A percentile compares a stretch with the other conserved stretches of the same genome.
These are phyloP conservation scores for Kwoniella mangroviensis DNA, from an alignment of 768 basidiomycete species.

Conservation along the genomic window DNA sequence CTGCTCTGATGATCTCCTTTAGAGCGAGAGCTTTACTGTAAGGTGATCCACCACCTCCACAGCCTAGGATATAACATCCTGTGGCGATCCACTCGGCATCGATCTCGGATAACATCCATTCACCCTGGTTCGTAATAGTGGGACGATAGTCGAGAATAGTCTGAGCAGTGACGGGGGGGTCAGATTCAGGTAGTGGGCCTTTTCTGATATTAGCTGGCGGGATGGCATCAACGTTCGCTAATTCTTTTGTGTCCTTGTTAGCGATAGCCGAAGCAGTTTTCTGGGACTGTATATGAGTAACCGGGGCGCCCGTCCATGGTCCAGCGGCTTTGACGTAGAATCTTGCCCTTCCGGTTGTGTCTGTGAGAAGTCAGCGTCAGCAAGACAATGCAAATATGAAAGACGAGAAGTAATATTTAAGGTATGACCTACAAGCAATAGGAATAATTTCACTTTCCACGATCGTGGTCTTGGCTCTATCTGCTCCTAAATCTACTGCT, in stretches of 20 bases:
- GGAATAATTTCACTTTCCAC: constrained; percentile 67
- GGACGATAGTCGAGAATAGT: constrained; percentile 60
- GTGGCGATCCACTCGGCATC: constrained; percentile 67
- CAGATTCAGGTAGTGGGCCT: constrained; percentile 6
- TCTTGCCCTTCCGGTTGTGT: constrained; percentile 52
- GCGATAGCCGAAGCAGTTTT: background rate
- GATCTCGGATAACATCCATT: constrained; percentile 62
- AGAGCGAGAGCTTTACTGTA: constrained; percentile 63
- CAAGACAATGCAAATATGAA: too few relatives aligned
- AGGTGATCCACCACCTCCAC: constrained; percentile 69
- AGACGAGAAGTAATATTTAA: background rate
- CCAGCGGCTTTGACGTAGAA: constrained; percentile 70
- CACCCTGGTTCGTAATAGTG: constrained; percentile 55
- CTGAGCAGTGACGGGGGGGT: constrained; percentile 24
- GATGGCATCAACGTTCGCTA: constrained; percentile 7
- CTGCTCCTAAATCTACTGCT: constrained; percentile 63
- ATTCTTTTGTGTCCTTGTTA: too few relatives aligned
- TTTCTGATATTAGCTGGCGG: constrained; percentile 9
- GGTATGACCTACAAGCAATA: constrained; percentile 51
- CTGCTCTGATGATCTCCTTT: constrained; percentile 65
- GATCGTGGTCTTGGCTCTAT: constrained; percentile 61
- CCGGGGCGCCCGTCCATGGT: constrained; percentile 55
- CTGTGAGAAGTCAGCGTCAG: constrained; percentile 14
- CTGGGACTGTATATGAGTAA: background rate
- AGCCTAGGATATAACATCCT: constrained; percentile 69